Evolutionary conservation across 2,329 filamentous ascomycete genomes (phyloP).

Genomic region (Zasmidium cellare): DNA sequence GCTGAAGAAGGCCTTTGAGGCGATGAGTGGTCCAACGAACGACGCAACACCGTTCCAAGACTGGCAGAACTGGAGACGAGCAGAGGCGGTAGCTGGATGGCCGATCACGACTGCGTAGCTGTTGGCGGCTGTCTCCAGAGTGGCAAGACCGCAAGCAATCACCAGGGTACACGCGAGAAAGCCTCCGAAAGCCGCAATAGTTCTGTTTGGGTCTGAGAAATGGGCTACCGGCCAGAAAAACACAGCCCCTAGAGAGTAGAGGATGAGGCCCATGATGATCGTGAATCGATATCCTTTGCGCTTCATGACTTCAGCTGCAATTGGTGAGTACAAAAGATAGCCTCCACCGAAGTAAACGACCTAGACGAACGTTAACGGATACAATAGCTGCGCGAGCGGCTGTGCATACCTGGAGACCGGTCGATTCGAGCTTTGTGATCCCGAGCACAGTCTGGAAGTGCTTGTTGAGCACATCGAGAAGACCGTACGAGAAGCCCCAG

Average conservation of each 20-base stretch:
- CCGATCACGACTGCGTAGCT: slow-evolving; percentile 42
- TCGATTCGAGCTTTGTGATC: slow-evolving; percentile 43
- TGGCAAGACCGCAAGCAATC: slow-evolving; percentile 42
- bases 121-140: slow-evolving; percentile 41
- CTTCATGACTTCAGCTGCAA: slow-evolving; percentile 45
- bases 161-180: slow-evolving; percentile 41
- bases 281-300: slow-evolving; percentile 47
- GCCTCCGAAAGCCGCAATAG: slow-evolving; percentile 38
- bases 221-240: slow-evolving; percentile 42
- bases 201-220: slow-evolving; percentile 31
- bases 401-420: slow-evolving; percentile 46
- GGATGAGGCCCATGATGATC: slow-evolving; percentile 42
- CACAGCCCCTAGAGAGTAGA: slow-evolving; percentile 41
- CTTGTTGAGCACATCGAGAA: slow-evolving; percentile 37
- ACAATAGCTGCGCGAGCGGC: too few species aligned
- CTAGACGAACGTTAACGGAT: too few species aligned
- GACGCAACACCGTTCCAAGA: slow-evolving; percentile 40
- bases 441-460: slow-evolving; percentile 38
- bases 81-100: slow-evolving; percentile 36
- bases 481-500: slow-evolving; percentile 40
- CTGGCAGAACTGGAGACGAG: slow-evolving; percentile 42
- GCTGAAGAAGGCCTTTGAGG: slow-evolving; percentile 41
- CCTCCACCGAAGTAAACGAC: slow-evolving; percentile 45
- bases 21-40: slow-evolving; percentile 42
- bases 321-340: slow-evolving; percentile 44